phyloP scores from a whole-genome alignment of 345 rosid genomes.

The Gossypium bickii region DNA sequence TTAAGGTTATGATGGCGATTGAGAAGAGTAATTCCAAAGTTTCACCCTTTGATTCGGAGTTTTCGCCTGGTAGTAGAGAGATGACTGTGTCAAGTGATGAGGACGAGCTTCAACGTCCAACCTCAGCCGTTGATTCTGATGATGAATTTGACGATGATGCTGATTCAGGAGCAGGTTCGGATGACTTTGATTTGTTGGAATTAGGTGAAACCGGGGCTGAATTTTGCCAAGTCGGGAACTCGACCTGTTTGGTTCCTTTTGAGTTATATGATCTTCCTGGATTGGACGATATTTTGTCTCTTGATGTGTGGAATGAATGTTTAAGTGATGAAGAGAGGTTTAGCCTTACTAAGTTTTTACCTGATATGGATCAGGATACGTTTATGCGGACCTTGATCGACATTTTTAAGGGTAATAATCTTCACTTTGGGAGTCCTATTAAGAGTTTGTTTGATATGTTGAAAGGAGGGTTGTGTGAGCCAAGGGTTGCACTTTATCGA shows the following conservation, averaged over 20 bases:
- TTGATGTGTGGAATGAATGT: conserved; percentile 89
- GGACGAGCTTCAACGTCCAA: conserved; percentile 52
- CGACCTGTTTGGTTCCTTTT: conserved; percentile 79
- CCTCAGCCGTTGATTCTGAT: conserved; percentile 55
- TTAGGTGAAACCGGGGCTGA: conserved; percentile 85
- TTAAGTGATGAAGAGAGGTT: conserved; percentile 78
- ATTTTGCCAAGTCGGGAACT: conserved; percentile 78
- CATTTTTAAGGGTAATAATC: conserved; percentile 66
- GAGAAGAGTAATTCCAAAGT: conserved; percentile 84
- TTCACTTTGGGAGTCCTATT: conserved; percentile 89
- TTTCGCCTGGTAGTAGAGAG: conserved; percentile 75
- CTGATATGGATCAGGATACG: conserved; percentile 74
- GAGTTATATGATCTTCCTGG: conserved; percentile 81
- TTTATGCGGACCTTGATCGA: conserved; percentile 64
- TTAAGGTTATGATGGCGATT: conserved; percentile 72
- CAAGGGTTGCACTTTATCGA: conserved; percentile 83
- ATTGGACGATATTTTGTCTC: conserved; percentile 72
- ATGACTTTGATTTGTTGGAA: conserved; percentile 91
- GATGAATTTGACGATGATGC: conserved; percentile 72
- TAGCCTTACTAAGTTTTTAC: conserved; percentile 60
- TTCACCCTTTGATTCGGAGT: conserved; percentile 71
- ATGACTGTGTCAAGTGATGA: conserved; percentile 65
- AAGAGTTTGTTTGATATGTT: conserved; percentile 78
- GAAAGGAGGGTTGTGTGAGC: conserved; percentile 93
- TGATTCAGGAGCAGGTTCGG: conserved; percentile 97